Base-by-base conservation (phyloP, 2,329 filamentous ascomycete species). In the Venturia asperata region DNA sequence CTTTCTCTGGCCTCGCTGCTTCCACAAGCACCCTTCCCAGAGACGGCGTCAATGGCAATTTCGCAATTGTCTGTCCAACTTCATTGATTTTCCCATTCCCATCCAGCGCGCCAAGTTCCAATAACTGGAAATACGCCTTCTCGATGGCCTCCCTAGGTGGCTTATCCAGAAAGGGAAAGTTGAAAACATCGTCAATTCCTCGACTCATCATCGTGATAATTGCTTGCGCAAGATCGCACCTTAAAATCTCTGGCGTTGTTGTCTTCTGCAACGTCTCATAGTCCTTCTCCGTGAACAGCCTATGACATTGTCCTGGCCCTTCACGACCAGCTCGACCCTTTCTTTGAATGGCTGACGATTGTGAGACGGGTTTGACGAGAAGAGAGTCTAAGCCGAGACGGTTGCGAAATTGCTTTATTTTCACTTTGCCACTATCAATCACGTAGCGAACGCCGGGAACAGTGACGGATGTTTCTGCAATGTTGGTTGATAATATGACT, bases 401-500 rank as follows among this genome's bases (percentile, higher is more conserved):
- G 19, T 89, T 85, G 17, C 92, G 88, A 74, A 92, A 99, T 69
- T 96, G 89, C 77, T 97, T 97, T 68, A 95, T 84, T 74, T 99
- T 99, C 10, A 90, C 90, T 72, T 97, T 97, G 58, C 94, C 94
- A 65, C 90, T 90, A 73, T 99, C 94, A 24, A 99, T 83, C 11
- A 99, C 93, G 70, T 89, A 94, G 5, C 91, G 86, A 7, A 99
- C 92, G 1, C 94, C 94, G 0, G 93, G 89, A 0, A 99, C 92
- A 0, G 94, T 99, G 66, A 99, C 90, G 0, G 94, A 97, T 0
- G 94, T 97, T 75, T 99, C 94, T n/a, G 94, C 94, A 71, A 99
- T 97, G 72, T 99, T 99, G 17, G 94, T 99, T 0, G 92, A 88
- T 0, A 99, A 80, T 0, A 99, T 92, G 15, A 97, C 83, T 73